Evolutionary conservation across 2,329 filamentous ascomycete genomes (phyloP).

Genomic region (Penicillium decumbens): DNA sequence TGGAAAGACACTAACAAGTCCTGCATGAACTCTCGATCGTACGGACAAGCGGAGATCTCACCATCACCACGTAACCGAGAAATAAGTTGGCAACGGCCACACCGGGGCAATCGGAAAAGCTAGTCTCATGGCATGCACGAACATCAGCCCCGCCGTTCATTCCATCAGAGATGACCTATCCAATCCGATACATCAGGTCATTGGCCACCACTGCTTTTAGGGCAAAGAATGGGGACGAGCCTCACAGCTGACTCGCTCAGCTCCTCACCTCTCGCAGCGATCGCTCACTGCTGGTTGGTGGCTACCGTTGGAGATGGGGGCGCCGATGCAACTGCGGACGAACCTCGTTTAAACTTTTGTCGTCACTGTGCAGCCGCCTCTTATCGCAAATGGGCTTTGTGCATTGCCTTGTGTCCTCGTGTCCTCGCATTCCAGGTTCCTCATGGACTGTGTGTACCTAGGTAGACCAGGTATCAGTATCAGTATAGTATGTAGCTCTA

Average conservation of each 20-base stretch:
- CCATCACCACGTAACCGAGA: not conserved
- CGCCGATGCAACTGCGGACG: slow-evolving; percentile 20
- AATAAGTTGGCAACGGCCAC: not conserved
- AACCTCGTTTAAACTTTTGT: slow-evolving; percentile 11
- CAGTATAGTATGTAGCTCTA: too few relatives aligned
- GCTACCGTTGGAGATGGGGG: slow-evolving; percentile 13
- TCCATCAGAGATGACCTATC: slow-evolving; percentile 21
- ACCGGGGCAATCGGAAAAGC: not conserved
- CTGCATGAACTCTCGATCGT: not conserved
- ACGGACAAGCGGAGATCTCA: not conserved
- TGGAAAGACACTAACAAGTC: too few relatives aligned
- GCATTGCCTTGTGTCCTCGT: slow-evolving; percentile 19
- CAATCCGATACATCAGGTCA: slow-evolving; percentile 6
- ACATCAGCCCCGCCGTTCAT: slow-evolving; percentile 11
- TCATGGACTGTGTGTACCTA: too few relatives aligned
- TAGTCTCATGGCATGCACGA: not conserved
- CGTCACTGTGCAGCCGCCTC: slow-evolving; percentile 9
- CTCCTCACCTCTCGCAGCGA: slow-evolving; percentile 4
- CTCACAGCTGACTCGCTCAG: not conserved
- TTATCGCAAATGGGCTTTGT: not conserved
- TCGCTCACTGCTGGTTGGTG: slow-evolving; percentile 14
- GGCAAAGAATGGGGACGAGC: not conserved
- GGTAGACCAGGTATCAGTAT: too few relatives aligned
- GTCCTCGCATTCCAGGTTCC: slow-evolving; percentile 10
- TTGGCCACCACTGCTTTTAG: slow-evolving; percentile 4